A percentile compares a stretch with the other conserved stretches of the same genome.
Evolutionary conservation across 2,329 filamentous ascomycete genomes (phyloP).

Genomic region (Pseudocercospora macadamiae): DNA sequence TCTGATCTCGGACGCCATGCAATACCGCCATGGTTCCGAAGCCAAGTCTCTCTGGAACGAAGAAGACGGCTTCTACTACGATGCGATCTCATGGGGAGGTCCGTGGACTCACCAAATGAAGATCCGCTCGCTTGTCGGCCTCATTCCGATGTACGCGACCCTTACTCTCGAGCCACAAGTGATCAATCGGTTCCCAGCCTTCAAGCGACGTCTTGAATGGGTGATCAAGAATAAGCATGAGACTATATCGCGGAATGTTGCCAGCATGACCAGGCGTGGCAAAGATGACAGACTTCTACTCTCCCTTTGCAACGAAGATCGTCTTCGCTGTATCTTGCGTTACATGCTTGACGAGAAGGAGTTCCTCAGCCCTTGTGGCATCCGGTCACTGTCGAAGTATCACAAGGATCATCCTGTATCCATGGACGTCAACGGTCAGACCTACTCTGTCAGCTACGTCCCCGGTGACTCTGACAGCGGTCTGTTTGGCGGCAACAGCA

Average conservation of each 20-base stretch:
- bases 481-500: constrained; percentile 95
- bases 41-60: constrained; percentile 95
- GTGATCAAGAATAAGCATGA: constrained; percentile 88
- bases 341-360: constrained; percentile 94
- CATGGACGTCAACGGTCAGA: constrained; percentile 93
- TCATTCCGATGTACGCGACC: constrained; percentile 92
- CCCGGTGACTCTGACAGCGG: constrained; percentile 96
- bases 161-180: constrained; percentile 91
- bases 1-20: constrained; percentile 96
- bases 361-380: constrained; percentile 87
- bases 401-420: constrained; percentile 89
- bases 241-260: constrained; percentile 89
- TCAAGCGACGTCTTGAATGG: constrained; percentile 93
- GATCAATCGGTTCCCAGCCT: constrained; percentile 85
- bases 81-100: constrained; percentile 94
- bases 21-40: constrained; percentile 66
- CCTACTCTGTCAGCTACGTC: constrained; percentile 85
- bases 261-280: constrained; percentile 85
- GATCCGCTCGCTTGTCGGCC: constrained; percentile 85
- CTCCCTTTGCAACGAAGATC: constrained; percentile 88
- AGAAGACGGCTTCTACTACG: constrained; percentile 96
- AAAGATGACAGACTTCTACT: constrained; percentile 87
- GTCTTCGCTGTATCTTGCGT: constrained; percentile 84
- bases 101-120: constrained; percentile 92
- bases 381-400: constrained; percentile 87